phyloP scores from a whole-genome alignment of 139 green algal genomes.

The Limnomonas spitsbergensis region DNA sequence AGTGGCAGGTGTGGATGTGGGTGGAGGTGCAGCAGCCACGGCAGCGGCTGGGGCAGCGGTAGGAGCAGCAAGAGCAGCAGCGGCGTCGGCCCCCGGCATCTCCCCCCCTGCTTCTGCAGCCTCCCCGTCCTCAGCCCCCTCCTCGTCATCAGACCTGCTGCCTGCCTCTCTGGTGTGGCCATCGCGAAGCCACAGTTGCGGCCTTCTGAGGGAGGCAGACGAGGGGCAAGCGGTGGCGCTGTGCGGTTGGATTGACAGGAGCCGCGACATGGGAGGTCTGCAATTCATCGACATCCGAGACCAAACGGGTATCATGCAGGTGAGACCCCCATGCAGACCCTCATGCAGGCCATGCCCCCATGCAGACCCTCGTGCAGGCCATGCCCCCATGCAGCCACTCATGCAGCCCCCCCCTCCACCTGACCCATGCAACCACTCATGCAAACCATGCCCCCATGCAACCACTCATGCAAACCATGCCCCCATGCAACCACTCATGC shows the following conservation, averaged over 20 bases:
- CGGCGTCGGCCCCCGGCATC: too few species aligned
- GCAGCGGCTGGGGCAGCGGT: too few species aligned
- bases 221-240: slow-evolving; percentile 63
- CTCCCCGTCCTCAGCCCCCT: too few species aligned
- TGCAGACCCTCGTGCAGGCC: not conserved
- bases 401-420: not conserved
- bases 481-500: too few species aligned
- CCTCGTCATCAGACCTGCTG: slow-evolving; percentile 5
- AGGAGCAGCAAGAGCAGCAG: too few species aligned
- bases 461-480: too few species aligned
- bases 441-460: too few species aligned
- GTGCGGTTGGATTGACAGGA: slow-evolving; percentile 94
- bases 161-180: slow-evolving; percentile 44
- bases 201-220: slow-evolving; percentile 49
- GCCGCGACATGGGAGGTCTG: slow-evolving; percentile 88
- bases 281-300: slow-evolving; percentile 93
- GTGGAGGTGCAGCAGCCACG: too few species aligned
- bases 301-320: slow-evolving; percentile 90
- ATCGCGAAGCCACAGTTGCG: slow-evolving; percentile 48
- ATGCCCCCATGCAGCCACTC: too few species aligned
- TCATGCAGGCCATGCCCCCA: not conserved
- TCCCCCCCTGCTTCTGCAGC: too few species aligned
- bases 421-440: not conserved
- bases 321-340: slow-evolving; percentile 5
- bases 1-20: too few species aligned